A percentile compares a stretch with the other conserved stretches of the same genome.
phyloP scores from a whole-genome alignment of 208 protist species.

The Trypanosoma mega region DNA sequence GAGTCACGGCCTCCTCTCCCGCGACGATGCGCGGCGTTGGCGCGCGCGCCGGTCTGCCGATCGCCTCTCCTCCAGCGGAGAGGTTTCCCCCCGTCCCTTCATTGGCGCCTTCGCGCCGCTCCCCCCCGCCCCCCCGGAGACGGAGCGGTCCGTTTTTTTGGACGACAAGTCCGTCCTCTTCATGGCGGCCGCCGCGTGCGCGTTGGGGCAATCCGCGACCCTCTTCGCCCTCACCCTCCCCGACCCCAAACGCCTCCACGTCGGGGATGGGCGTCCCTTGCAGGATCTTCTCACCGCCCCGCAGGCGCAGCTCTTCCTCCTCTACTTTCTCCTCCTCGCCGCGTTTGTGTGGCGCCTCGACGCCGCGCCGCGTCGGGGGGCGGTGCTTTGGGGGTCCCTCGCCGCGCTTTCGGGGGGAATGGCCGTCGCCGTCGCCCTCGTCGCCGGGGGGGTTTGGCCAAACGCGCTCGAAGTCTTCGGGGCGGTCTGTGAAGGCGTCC shows the following conservation, averaged over 20 bases:
- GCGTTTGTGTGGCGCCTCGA: too few species aligned
- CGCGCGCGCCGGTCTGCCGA: not conserved
- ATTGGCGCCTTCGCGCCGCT: not conserved
- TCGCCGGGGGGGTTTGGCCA: not conserved
- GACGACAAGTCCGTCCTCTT: conserved; percentile 4
- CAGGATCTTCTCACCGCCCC: too few species aligned
- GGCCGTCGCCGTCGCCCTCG: not conserved
- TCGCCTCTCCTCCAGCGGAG: not conserved
- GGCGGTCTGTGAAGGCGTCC: not conserved
- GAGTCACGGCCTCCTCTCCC: conserved; percentile 1
- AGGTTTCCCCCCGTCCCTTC: not conserved
- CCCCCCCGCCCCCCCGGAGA: not conserved
- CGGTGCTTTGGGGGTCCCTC: not conserved
- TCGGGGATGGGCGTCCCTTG: too few species aligned
- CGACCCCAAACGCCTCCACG: not conserved
- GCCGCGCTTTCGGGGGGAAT: not conserved
- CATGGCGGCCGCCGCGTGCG: not conserved
- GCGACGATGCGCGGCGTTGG: not conserved
- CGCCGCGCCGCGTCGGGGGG: too few species aligned
- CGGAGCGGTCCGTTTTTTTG: conserved; percentile 1
- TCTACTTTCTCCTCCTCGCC: too few species aligned
- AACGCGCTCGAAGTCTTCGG: conserved; percentile 3
- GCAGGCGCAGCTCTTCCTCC: too few species aligned
- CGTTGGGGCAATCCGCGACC: not conserved
- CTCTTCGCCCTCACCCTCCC: not conserved